Evolutionary conservation across 805 yeast genomes (phyloP).

Genomic region (Yamadazyma sp.): DNA sequence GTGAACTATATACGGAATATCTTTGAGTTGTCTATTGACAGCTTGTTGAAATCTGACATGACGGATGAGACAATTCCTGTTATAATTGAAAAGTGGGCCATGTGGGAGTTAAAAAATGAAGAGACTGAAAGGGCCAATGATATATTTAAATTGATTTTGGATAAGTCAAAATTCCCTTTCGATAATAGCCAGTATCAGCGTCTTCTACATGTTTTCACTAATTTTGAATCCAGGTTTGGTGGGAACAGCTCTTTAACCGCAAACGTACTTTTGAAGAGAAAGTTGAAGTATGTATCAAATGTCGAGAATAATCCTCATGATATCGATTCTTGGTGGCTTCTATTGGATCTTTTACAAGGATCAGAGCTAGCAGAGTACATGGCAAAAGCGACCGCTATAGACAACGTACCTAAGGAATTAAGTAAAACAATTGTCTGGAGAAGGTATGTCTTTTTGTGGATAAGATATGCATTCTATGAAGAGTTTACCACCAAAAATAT

Average conservation of each 20-base stretch:
- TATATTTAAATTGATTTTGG: constrained; percentile 53
- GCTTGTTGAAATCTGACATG: constrained; percentile 29
- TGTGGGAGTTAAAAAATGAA: constrained; percentile 62
- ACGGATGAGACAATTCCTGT: constrained; percentile 30
- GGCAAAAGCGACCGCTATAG: constrained; percentile 41
- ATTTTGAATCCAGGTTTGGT: constrained; percentile 69
- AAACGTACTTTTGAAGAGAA: constrained; percentile 46
- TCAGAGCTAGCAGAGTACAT: constrained; percentile 29
- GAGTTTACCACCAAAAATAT: constrained; percentile 50
- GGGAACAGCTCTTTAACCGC: constrained; percentile 55
- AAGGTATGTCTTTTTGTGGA: constrained; percentile 69
- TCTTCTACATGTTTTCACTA: constrained; percentile 40
- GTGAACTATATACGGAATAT: constrained; percentile 59
- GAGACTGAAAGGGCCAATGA: constrained; percentile 65
- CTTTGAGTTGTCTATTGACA: constrained; percentile 65
- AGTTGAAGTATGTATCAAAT: constrained; percentile 50
- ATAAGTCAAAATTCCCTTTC: constrained; percentile 22
- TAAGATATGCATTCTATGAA: constrained; percentile 58
- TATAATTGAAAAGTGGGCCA: constrained; percentile 56
- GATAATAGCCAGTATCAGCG: constrained; percentile 34
- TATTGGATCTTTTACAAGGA: constrained; percentile 52
- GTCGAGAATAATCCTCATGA: constrained; percentile 51
- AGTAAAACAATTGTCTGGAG: constrained; percentile 54
- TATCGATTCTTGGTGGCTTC: constrained; percentile 84
- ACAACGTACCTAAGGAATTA: constrained; percentile 32